Evolutionary conservation across 306 rosid genomes (phyloP), one percentile per base, ranked within the genome.

Genomic region (Lathyrus sativus): DNA sequence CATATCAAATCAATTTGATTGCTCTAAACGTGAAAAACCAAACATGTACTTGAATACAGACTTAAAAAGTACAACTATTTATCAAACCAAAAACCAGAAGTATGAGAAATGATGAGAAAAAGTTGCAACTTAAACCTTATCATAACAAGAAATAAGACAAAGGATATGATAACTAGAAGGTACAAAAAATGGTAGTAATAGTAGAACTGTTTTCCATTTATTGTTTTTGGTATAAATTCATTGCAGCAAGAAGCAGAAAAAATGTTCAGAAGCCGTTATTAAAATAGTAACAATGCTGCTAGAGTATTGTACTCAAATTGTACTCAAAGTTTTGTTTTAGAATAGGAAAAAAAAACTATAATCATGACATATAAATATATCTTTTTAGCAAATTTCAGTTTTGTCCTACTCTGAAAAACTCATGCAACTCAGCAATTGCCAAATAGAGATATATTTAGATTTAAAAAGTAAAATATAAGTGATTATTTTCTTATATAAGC

Each of bases 331-430:
- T 62, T 35, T 54, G 72, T 68, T 61, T 42, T 62, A 62, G 74
- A 68, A 72, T 4, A 28, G 29, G 9, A 41, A 12, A 15, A 6
- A 13, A 48, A 37, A 38, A 15, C 7, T 14, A 45, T 24, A 73
- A 10, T 53, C 60, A 78, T 72, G 11, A 49, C 35, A 73, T 53
- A 3, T 51, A 50, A 38, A 12, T 35, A 38, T 39, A 33, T 73
- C 2, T 26, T 63, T 63, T 57, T 68, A 76, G 70, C 42, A 68
- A 29, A 74, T 76, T 76, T 59, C 62, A 78, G 81, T 28, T 46
- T 19, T 24, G 57, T 28, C 46, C 61, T 13, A 45, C 68, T 44
- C 72, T 43, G 71, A 75, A 49, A 46, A 63, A 64, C 70, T 74
- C 43, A 19, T 24, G 59, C 51, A 11, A 43, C 26, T 43, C 56